phyloP scores from a whole-genome alignment of 768 basidiomycete genomes.

The Fibroporia radiculosa region DNA sequence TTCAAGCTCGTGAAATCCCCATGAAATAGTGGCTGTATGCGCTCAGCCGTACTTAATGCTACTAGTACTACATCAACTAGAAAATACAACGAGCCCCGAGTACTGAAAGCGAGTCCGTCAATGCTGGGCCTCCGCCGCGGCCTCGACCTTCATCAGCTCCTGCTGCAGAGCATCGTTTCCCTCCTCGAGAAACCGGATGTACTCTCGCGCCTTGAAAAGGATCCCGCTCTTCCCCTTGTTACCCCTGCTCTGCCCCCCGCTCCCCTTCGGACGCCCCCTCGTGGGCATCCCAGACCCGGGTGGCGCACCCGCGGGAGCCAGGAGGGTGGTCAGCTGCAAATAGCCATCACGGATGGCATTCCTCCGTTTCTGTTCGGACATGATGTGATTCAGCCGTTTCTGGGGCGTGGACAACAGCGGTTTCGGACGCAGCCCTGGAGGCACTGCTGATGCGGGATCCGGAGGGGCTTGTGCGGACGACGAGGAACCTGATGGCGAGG shows the following conservation, averaged over 20 bases:
- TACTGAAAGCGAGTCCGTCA: not conserved
- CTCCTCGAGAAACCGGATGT: conserved; percentile 81
- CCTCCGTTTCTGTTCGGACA: conserved; percentile 89
- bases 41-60: too few relatives aligned
- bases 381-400: conserved; percentile 87
- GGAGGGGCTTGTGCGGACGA: conserved; percentile 8
- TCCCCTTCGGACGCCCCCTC: conserved; percentile 75
- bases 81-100: too few relatives aligned
- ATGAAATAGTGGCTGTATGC: too few relatives aligned
- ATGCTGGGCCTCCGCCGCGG: conserved; percentile 48
- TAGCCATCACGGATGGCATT: conserved; percentile 90
- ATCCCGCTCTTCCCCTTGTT: conserved; percentile 89
- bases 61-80: too few relatives aligned
- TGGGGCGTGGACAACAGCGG: conserved; percentile 75
- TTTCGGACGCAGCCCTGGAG: conserved; percentile 27
- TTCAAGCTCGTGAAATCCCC: too few relatives aligned
- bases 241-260: conserved; percentile 45
- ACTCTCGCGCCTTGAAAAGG: conserved; percentile 79
- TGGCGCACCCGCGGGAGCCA: conserved; percentile 72
- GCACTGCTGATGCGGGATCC: conserved; percentile 6
- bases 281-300: conserved; percentile 63
- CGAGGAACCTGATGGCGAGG: conserved; percentile 11
- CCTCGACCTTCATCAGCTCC: conserved; percentile 64
- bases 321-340: conserved; percentile 73
- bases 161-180: conserved; percentile 60